These are phyloP conservation scores for Dendrobium catenatum DNA, from an alignment of 106 monocot genomes.

Conservation along the genomic window DNA sequence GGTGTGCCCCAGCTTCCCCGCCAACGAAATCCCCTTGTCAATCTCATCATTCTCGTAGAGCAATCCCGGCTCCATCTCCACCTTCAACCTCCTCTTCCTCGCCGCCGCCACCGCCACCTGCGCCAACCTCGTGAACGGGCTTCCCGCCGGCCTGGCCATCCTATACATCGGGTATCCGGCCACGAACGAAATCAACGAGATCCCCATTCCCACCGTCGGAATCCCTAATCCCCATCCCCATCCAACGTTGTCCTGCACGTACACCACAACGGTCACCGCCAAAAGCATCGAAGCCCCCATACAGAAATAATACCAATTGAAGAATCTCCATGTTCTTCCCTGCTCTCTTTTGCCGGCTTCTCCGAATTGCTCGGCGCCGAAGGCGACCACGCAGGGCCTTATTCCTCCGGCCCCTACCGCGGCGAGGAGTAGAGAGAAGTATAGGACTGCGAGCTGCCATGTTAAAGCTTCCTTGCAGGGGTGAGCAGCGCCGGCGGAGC, in stretches of 20 bases:
- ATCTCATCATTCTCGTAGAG: constrained; percentile 74
- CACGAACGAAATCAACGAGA: constrained; percentile 39
- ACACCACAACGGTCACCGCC: constrained; percentile 58
- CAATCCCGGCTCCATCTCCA: constrained; percentile 10
- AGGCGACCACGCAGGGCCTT: constrained; percentile 59
- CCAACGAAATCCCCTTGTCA: constrained; percentile 54
- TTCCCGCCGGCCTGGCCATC: constrained; percentile 33
- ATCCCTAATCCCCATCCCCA: constrained; percentile 66
- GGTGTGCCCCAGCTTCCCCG: constrained; percentile 64
- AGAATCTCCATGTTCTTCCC: constrained; percentile 49
- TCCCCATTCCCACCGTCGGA: constrained; percentile 43
- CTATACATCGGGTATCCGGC: constrained; percentile 48
- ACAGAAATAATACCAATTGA: constrained; percentile 76
- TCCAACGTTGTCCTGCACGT: constrained; percentile 67
- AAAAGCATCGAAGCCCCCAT: constrained; percentile 50
- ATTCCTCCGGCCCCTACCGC: constrained; percentile 55
- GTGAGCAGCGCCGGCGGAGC: constrained; percentile 23
- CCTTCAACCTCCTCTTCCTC: constrained; percentile 58
- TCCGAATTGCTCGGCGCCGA: constrained; percentile 69
- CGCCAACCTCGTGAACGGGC: constrained; percentile 51
- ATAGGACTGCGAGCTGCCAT: constrained; percentile 47
- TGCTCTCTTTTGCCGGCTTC: constrained; percentile 35
- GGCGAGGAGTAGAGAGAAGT: constrained; percentile 36
- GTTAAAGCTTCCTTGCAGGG: constrained; percentile 39
- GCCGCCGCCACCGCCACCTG: constrained; percentile 56